Evolutionary conservation across 78 protist genomes (phyloP).

Genomic region (Planoprotostelium fungivorum): DNA sequence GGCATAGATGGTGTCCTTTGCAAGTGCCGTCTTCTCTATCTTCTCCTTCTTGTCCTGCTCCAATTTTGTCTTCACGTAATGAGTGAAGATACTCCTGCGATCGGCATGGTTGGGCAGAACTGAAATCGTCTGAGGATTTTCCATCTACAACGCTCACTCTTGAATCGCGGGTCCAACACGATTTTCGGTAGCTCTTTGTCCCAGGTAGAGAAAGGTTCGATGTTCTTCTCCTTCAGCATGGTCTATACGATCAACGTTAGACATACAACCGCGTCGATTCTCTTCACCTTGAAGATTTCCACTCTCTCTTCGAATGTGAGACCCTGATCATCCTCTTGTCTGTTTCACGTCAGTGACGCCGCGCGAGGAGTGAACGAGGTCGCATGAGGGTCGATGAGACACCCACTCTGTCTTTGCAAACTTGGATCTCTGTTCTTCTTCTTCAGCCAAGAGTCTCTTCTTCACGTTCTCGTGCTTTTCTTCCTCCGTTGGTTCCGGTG

Average conservation of each 20-base stretch:
- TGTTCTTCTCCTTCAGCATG: not conserved
- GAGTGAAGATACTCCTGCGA: not conserved
- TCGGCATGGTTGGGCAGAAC: not conserved
- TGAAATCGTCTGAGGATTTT: not conserved
- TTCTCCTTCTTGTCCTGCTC: not conserved
- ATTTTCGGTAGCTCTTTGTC: not conserved
- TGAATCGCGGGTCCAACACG: not conserved
- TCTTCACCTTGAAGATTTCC: not conserved
- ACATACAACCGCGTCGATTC: not conserved
- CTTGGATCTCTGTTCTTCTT: not conserved
- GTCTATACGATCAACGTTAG: not conserved
- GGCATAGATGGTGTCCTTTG: not conserved
- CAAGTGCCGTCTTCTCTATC: not conserved
- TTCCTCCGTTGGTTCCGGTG: not conserved
- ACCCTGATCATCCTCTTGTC: not conserved
- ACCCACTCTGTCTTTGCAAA: not conserved
- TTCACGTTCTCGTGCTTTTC: not conserved
- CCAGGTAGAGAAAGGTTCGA: not conserved
- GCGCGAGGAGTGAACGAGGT: not conserved
- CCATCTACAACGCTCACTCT: not conserved
- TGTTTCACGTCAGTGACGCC: not conserved
- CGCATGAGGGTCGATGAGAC: not conserved
- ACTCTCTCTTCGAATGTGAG: not conserved
- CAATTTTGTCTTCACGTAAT: not conserved
- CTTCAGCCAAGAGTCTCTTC: not conserved